Percentiles rank a stretch among this genome's conserved stretches.
Conservation (phyloP, 2,329 filamentous ascomycete species). For the Colletotrichum phormii region DNA sequence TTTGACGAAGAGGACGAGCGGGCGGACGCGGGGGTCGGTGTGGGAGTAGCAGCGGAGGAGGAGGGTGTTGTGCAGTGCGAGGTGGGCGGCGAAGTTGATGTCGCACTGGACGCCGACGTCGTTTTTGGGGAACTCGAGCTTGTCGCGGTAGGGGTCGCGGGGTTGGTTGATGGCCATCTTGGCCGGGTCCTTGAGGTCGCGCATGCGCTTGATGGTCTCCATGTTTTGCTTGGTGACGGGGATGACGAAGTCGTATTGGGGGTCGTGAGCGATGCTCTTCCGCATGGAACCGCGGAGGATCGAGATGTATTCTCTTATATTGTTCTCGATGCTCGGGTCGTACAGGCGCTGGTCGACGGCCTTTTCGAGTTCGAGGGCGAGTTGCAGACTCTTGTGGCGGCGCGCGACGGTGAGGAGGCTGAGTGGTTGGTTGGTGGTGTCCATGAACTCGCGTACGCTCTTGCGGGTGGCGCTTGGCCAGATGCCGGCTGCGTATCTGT, state of each 20-base stretch:
- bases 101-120: constrained; percentile 89
- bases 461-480: constrained; percentile 56
- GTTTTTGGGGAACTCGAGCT: constrained; percentile 81
- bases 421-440: constrained; percentile 35
- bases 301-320: constrained; percentile 61
- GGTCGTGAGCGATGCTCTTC: constrained; percentile 37
- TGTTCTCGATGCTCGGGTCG: constrained; percentile 43
- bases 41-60: constrained; percentile 86
- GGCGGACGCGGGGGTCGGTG: constrained; percentile 80
- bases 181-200: constrained; percentile 61
- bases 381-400: constrained; percentile 66
- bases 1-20: constrained; percentile 88
- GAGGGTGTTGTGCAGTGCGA: constrained; percentile 85
- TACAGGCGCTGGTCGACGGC: constrained; percentile 64
- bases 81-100: constrained; percentile 89
- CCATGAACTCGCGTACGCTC: constrained; percentile 27
- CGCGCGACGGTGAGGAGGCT: constrained; percentile 57
- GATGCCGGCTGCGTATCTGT: constrained; percentile 66
- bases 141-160: constrained; percentile 65
- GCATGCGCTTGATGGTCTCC: constrained; percentile 55
- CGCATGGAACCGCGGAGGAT: constrained; percentile 57
- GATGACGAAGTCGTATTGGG: constrained; percentile 48
- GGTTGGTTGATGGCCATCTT: constrained; percentile 62
- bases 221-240: constrained; percentile 49
- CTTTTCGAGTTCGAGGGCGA: constrained; percentile 66